Percentiles rank a stretch among this genome's conserved stretches.
These are phyloP conservation scores for Meyerozyma smithsonii DNA, from an alignment of 1,139 yeast species.

Conservation along the genomic window DNA sequence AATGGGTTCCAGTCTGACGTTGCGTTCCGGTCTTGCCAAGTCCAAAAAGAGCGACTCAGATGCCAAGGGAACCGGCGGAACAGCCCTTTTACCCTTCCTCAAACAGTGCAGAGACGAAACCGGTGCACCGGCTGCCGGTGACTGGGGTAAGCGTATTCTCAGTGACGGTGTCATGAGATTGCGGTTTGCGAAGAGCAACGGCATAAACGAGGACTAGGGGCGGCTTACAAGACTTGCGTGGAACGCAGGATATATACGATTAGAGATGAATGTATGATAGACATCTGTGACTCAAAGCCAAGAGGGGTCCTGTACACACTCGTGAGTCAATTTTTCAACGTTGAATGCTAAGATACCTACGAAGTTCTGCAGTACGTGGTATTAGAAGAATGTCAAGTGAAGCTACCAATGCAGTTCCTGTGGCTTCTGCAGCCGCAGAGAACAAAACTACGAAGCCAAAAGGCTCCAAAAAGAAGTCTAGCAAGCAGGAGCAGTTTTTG, in stretches of 20 bases:
- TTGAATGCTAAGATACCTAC: neutral
- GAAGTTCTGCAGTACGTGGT: neutral
- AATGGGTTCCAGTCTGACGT: slow-evolving; percentile 50
- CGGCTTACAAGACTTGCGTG: too few relatives aligned
- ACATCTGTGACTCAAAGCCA: neutral
- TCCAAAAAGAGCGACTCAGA: slow-evolving; percentile 39
- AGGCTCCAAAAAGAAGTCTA: slow-evolving; percentile 22
- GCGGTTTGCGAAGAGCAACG: slow-evolving; percentile 4
- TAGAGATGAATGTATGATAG: neutral
- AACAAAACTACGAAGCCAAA: slow-evolving; percentile 16
- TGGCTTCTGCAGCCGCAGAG: slow-evolving; percentile 7
- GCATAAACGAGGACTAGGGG: neutral
- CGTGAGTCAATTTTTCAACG: neutral
- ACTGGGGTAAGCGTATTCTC: slow-evolving; percentile 77
- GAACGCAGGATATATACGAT: neutral
- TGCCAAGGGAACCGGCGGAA: slow-evolving; percentile 90
- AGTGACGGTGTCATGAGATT: slow-evolving; percentile 54
- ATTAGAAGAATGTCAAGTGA: slow-evolving; percentile 25
- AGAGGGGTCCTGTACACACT: neutral
- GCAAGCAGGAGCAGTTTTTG: slow-evolving; percentile 49
- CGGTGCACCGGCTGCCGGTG: slow-evolving; percentile 86
- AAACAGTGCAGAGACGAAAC: slow-evolving; percentile 96
- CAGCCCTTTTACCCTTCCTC: slow-evolving; percentile 83
- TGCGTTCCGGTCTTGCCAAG: slow-evolving; percentile 60
- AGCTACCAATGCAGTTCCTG: slow-evolving; percentile 12